These are phyloP conservation scores for Didymellaceae sp. DNA, from an alignment of 2,329 filamentous ascomycete genomes.

Conservation along the genomic window DNA sequence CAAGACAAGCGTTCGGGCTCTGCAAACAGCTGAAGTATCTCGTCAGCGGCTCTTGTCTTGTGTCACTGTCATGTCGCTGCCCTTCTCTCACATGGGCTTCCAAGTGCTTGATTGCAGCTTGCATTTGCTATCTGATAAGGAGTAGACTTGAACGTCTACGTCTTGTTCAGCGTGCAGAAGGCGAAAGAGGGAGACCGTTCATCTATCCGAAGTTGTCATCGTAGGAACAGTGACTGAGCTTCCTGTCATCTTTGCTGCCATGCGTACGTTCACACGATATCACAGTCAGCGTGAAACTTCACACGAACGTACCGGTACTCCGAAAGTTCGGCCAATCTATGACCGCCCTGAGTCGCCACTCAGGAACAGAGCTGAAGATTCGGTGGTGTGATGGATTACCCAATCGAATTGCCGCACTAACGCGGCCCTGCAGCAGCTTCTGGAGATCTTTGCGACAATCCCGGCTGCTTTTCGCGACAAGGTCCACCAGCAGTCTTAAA, in stretches of 20 bases:
- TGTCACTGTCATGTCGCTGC: background rate
- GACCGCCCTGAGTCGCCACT: slow-evolving; percentile 15
- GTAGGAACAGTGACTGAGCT: background rate
- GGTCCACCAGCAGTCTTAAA: background rate
- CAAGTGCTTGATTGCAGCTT: slow-evolving; percentile 5
- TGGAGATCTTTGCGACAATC: slow-evolving; percentile 3
- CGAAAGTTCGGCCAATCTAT: slow-evolving; percentile 12
- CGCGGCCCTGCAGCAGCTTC: slow-evolving; percentile 4
- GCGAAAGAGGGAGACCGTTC: too few relatives aligned
- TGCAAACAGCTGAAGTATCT: slow-evolving; percentile 6
- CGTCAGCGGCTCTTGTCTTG: slow-evolving; percentile 6
- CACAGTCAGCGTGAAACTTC: slow-evolving; percentile 1
- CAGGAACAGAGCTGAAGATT: slow-evolving; percentile 12
- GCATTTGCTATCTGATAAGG: background rate
- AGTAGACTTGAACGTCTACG: too few relatives aligned
- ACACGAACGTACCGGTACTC: background rate
- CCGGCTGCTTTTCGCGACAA: slow-evolving; percentile 8
- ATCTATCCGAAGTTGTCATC: background rate
- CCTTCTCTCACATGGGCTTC: slow-evolving; percentile 17
- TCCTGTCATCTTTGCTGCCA: background rate
- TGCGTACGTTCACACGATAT: background rate
- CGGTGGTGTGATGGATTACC: slow-evolving; percentile 6
- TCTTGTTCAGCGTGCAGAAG: background rate
- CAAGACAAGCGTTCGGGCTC: background rate
- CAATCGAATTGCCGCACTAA: slow-evolving; percentile 7